Percentiles rank a stretch among this genome's conserved stretches.
These are phyloP conservation scores for Fusarium acutatum DNA, from an alignment of 2,329 filamentous ascomycete species.

Conservation along the genomic window DNA sequence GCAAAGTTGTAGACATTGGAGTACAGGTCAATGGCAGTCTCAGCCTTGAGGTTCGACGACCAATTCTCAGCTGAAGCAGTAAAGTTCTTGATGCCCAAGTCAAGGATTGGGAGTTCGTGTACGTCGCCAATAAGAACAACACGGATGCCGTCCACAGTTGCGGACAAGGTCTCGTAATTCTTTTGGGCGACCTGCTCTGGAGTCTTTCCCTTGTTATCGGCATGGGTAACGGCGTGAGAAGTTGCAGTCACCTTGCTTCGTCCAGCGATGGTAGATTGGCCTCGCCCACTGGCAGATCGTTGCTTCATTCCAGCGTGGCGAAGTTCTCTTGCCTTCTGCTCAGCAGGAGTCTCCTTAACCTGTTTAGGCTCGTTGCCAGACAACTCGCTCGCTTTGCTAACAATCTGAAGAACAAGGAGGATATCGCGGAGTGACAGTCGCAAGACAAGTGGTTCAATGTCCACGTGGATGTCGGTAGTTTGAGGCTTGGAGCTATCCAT, in stretches of 20 bases:
- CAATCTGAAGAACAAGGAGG: slow-evolving; percentile 89
- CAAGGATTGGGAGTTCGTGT: slow-evolving; percentile 93
- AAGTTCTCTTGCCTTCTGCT: slow-evolving; percentile 65
- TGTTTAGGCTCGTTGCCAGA: slow-evolving; percentile 69
- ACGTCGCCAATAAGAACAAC: slow-evolving; percentile 94
- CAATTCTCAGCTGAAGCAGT: slow-evolving; percentile 87
- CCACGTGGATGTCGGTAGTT: slow-evolving; percentile 81
- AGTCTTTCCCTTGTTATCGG: slow-evolving; percentile 33
- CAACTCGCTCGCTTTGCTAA: slow-evolving; percentile 89
- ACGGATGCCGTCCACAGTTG: slow-evolving; percentile 86
- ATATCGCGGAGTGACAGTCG: slow-evolving; percentile 94
- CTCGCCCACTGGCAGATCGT: slow-evolving; percentile 65
- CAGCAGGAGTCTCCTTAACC: slow-evolving; percentile 50
- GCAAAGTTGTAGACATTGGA: slow-evolving; percentile 99
- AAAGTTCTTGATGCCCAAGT: slow-evolving; percentile 92
- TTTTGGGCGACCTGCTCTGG: slow-evolving; percentile 16
- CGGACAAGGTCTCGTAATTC: slow-evolving; percentile 79
- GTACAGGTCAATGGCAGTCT: slow-evolving; percentile 91
- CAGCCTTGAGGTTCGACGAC: slow-evolving; percentile 86
- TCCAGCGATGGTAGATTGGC: slow-evolving; percentile 58
- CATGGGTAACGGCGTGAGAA: slow-evolving; percentile 38
- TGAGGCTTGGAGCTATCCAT: slow-evolving; percentile 75
- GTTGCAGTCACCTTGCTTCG: slow-evolving; percentile 52
- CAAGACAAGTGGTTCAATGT: slow-evolving; percentile 90
- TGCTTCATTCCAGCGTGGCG: slow-evolving; percentile 60